These are phyloP conservation scores for Darksidea phi DNA, from an alignment of 495 filamentous ascomycete genomes.

Conservation along the genomic window DNA sequence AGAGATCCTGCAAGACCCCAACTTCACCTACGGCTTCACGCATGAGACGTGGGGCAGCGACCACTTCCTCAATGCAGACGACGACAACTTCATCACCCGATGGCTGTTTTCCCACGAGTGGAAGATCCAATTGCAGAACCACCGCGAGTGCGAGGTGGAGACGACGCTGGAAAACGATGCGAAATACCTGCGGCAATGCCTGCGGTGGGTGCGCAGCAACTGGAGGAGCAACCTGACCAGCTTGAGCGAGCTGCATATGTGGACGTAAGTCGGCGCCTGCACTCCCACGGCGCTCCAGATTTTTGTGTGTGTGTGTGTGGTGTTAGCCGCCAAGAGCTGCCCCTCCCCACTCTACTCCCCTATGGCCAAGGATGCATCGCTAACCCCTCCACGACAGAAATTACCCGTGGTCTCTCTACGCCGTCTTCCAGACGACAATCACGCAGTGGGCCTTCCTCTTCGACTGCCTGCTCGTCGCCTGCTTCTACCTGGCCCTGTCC, in stretches of 20 bases:
- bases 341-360: slow-evolving; percentile 15
- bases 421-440: slow-evolving; percentile 59
- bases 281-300: background rate
- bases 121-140: slow-evolving; percentile 63
- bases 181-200: slow-evolving; percentile 60
- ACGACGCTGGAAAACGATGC: slow-evolving; percentile 58
- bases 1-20: slow-evolving; percentile 71
- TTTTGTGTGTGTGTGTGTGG: slow-evolving; percentile 18
- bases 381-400: slow-evolving; percentile 36
- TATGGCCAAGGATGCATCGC: background rate
- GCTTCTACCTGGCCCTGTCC: slow-evolving; percentile 29
- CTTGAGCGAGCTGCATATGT: slow-evolving; percentile 53
- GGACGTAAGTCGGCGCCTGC: slow-evolving; percentile 46
- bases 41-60: slow-evolving; percentile 56
- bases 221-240: slow-evolving; percentile 62
- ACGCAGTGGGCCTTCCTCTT: slow-evolving; percentile 59
- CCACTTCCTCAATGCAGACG: slow-evolving; percentile 61
- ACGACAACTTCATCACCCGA: slow-evolving; percentile 70
- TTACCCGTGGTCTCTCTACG: slow-evolving; percentile 63
- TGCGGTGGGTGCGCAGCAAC: slow-evolving; percentile 63
- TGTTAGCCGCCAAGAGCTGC: slow-evolving; percentile 22
- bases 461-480: slow-evolving; percentile 51
- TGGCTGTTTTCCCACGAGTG: slow-evolving; percentile 57
- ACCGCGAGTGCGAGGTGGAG: slow-evolving; percentile 55
- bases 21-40: slow-evolving; percentile 63